Conservation (phyloP, 345 rosid genomes). For the Lepidium sativum region DNA sequence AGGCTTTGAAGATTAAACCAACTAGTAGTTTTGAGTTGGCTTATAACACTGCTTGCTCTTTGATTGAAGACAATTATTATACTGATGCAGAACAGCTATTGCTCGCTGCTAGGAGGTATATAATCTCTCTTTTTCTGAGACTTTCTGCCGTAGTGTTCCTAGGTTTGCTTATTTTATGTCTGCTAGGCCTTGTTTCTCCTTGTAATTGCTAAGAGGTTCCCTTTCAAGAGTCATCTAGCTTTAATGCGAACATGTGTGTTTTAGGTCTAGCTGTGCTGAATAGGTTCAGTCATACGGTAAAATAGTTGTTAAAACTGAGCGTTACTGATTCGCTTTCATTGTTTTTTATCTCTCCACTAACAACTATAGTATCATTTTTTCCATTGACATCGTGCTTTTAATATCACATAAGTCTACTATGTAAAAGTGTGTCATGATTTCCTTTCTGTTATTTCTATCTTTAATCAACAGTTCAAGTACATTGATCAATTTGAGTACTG, state of each 20-base stretch:
- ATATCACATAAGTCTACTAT: not conserved
- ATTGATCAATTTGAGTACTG: not conserved
- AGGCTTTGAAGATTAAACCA: slow-evolving; percentile 55
- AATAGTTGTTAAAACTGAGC: not conserved
- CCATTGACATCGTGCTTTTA: not conserved
- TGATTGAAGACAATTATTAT: slow-evolving; percentile 54
- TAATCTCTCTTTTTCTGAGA: not conserved
- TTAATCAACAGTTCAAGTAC: not conserved
- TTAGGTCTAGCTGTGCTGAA: not conserved
- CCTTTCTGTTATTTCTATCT: not conserved
- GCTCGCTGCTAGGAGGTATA: slow-evolving; percentile 70
- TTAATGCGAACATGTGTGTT: not conserved
- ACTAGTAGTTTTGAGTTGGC: slow-evolving; percentile 81
- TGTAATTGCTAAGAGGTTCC: not conserved
- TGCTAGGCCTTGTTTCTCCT: not conserved
- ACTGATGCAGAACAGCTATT: slow-evolving; percentile 82
- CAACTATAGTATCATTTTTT: not conserved
- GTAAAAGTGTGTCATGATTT: not conserved
- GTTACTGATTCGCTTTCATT: not conserved
- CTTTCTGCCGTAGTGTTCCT: not conserved
- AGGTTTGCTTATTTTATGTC: not conserved
- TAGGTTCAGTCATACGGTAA: not conserved
- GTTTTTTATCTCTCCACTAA: not conserved
- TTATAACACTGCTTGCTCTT: slow-evolving; percentile 76
- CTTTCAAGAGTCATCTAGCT: not conserved